Evolutionary conservation across 306 rosid genomes (phyloP).

Genomic region (Cicer arietinum): DNA sequence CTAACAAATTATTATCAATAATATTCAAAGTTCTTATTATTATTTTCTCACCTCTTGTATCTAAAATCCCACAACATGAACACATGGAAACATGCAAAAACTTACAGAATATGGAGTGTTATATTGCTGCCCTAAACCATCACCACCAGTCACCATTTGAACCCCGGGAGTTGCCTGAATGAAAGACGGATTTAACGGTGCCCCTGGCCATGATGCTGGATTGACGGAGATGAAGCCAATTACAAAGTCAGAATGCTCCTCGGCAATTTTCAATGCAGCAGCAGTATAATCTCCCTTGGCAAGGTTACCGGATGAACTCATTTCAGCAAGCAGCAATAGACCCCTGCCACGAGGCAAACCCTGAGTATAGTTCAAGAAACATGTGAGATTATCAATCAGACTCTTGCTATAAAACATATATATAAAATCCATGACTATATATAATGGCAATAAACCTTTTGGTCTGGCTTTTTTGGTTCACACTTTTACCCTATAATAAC

Average conservation of each 20-base stretch:
- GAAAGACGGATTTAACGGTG: conserved; percentile 78
- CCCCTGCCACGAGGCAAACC: conserved; percentile 86
- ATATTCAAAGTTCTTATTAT: too few species aligned
- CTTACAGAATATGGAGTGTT: conserved; percentile 88
- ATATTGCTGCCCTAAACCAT: conserved; percentile 89
- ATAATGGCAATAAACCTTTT: too few species aligned
- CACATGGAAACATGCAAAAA: conserved; percentile 32
- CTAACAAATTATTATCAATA: too few species aligned
- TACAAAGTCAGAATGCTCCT: conserved; percentile 87
- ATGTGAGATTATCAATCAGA: conserved; percentile 25
- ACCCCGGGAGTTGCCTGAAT: conserved; percentile 93
- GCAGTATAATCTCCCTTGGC: conserved; percentile 89
- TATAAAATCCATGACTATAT: too few species aligned
- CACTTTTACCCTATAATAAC: too few species aligned
- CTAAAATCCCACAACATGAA: too few species aligned
- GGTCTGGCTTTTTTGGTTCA: too few species aligned
- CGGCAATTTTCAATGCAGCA: conserved; percentile 78
- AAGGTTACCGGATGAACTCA: conserved; percentile 92
- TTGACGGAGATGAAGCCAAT: conserved; percentile 91
- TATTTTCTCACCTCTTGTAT: too few species aligned
- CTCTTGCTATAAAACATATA: neutral
- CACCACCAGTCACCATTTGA: conserved; percentile 82
- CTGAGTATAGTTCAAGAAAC: conserved; percentile 47
- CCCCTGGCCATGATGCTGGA: conserved; percentile 90
- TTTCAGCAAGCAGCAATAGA: conserved; percentile 83